Conservation (phyloP, 2,329 filamentous ascomycete genomes). For the Cephalotrichum gorgonifer region DNA sequence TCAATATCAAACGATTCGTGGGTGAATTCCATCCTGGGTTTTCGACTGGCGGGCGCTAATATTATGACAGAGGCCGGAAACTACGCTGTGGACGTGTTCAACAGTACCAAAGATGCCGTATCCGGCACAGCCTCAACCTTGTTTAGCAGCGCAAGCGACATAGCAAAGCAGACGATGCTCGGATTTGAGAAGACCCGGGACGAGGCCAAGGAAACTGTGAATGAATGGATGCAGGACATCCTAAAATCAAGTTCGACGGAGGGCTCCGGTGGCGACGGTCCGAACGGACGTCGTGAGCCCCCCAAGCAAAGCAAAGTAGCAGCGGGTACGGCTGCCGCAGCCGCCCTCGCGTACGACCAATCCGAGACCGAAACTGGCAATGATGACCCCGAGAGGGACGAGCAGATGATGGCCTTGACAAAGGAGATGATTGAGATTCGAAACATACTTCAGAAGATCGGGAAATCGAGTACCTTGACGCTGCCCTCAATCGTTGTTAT, state of each 20-base stretch:
- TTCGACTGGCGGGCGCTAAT: background rate
- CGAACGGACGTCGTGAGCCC: constrained; percentile 34
- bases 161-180: constrained; percentile 67
- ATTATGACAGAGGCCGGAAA: constrained; percentile 32
- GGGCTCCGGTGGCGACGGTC: constrained; percentile 32
- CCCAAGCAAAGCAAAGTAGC: constrained; percentile 52
- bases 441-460: constrained; percentile 80
- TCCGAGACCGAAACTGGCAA: constrained; percentile 33
- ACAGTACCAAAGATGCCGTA: constrained; percentile 61
- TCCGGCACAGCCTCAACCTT: constrained; percentile 57
- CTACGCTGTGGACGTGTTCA: constrained; percentile 55
- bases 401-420: constrained; percentile 99
- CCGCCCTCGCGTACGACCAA: constrained; percentile 53
- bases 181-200: constrained; percentile 65
- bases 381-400: constrained; percentile 59
- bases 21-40: constrained; percentile 21
- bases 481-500: constrained; percentile 98
- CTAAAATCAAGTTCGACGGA: background rate
- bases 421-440: constrained; percentile 99
- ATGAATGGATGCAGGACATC: constrained; percentile 3
- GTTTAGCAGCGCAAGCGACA: constrained; percentile 60
- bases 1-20: constrained; percentile 89
- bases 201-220: constrained; percentile 41
- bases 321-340: constrained; percentile 58
- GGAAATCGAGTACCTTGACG: constrained; percentile 79